phyloP scores from a whole-genome alignment of 176 grass and related monocot genomes.

The Zizania latifolia region DNA sequence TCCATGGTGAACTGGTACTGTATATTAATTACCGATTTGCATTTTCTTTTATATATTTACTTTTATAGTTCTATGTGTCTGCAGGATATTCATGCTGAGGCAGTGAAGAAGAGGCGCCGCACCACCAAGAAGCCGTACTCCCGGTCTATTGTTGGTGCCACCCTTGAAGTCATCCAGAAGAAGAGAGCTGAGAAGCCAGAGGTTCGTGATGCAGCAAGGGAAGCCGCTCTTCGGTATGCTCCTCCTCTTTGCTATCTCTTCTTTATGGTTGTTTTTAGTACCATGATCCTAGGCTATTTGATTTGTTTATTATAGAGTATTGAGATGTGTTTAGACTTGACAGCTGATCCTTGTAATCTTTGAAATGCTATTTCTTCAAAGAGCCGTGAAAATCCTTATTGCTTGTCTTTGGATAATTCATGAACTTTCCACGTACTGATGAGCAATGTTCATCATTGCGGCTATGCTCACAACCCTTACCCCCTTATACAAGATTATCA shows the following conservation, averaged over 20 bases:
- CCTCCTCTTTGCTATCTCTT: background rate
- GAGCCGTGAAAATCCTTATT: background rate
- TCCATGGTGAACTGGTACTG: background rate
- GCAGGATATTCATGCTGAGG: constrained; percentile 38
- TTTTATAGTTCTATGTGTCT: background rate
- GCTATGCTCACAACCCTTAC: background rate
- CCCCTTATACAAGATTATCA: background rate
- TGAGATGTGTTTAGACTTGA: background rate
- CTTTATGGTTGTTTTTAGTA: background rate
- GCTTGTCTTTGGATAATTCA: background rate
- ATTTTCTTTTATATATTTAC: background rate
- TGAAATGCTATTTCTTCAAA: background rate
- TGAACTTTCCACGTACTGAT: no score
- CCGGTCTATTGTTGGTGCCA: constrained; percentile 35
- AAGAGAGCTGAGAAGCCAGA: constrained; percentile 36
- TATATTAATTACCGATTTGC: background rate
- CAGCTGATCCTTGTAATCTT: background rate
- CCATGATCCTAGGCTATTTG: background rate
- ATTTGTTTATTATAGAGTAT: background rate
- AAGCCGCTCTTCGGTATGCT: constrained; percentile 36
- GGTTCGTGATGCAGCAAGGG: constrained; percentile 37
- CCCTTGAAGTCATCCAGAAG: constrained; percentile 42
- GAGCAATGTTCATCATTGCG: background rate
- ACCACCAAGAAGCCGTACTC: constrained; percentile 39
- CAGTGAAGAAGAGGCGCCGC: constrained; percentile 31